phyloP scores from a whole-genome alignment of 2,329 filamentous ascomycete species.

The Elsinoe necatrix region DNA sequence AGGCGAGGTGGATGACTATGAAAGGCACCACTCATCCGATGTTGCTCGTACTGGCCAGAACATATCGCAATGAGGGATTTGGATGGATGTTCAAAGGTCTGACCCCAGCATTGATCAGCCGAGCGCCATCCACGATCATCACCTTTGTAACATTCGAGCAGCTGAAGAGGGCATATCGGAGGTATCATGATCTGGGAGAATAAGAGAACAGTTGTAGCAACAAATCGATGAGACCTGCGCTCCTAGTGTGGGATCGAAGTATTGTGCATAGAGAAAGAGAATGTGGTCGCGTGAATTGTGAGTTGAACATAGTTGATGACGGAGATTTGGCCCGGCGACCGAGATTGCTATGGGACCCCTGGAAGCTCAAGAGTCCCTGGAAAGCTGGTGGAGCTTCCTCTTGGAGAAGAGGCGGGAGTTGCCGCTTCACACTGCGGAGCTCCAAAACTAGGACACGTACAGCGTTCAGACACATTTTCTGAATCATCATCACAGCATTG shows the following conservation, averaged over 20 bases:
- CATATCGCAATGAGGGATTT: conserved; percentile 20
- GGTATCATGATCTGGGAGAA: conserved; percentile 17
- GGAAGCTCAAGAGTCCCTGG: neutral
- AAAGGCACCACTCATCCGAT: conserved; percentile 18
- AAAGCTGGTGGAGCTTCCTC: conserved; percentile 13
- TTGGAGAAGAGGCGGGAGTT: conserved; percentile 15
- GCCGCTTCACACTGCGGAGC: conserved; percentile 15
- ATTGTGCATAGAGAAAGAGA: neutral
- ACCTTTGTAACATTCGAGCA: conserved; percentile 20
- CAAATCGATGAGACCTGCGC: neutral
- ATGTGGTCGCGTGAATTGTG: neutral
- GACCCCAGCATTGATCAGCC: conserved; percentile 22
- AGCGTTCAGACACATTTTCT: conserved; percentile 9
- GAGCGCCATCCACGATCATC: conserved; percentile 22
- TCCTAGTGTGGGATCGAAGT: neutral
- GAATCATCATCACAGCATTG: conserved; percentile 7
- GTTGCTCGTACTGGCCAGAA: conserved; percentile 18
- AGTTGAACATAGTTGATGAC: neutral
- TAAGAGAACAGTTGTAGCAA: neutral
- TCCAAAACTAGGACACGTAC: conserved; percentile 13
- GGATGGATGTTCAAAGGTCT: conserved; percentile 23
- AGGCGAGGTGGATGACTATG: conserved; percentile 21
- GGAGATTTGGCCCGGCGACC: conserved; percentile 10
- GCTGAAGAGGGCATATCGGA: conserved; percentile 18
- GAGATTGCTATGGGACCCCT: conserved; percentile 16